Evolutionary conservation across 1,139 yeast species (phyloP).

Genomic region (Candida pseudoviswanathii): DNA sequence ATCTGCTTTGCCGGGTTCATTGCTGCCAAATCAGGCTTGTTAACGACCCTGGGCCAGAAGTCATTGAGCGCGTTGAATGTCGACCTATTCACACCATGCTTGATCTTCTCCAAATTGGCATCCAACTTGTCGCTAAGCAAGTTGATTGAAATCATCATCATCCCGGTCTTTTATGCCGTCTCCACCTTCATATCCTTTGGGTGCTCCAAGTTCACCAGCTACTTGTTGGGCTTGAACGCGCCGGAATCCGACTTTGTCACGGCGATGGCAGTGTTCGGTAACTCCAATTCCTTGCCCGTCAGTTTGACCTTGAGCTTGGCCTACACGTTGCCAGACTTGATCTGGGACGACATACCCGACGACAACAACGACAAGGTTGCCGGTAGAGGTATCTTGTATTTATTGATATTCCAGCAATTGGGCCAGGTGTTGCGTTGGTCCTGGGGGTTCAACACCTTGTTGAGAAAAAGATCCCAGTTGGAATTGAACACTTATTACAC

Average conservation of each 20-base stretch:
- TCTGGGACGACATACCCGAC: slow-evolving; percentile 71
- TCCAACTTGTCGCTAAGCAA: slow-evolving; percentile 69
- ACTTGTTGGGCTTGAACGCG: slow-evolving; percentile 51
- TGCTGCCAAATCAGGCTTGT: slow-evolving; percentile 63
- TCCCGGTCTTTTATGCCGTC: slow-evolving; percentile 71
- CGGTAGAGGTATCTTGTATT: slow-evolving; percentile 75
- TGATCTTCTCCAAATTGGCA: slow-evolving; percentile 79
- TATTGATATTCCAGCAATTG: slow-evolving; percentile 79
- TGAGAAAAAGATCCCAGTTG: slow-evolving; percentile 51
- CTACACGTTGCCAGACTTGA: slow-evolving; percentile 68
- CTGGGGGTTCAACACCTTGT: slow-evolving; percentile 83
- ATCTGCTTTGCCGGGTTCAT: slow-evolving; percentile 72
- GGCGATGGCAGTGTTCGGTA: slow-evolving; percentile 89
- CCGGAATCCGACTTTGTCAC: slow-evolving; percentile 80
- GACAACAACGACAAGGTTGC: slow-evolving; percentile 75
- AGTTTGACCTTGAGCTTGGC: slow-evolving; percentile 72
- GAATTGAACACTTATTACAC: slow-evolving; percentile 40
- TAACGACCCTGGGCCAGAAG: slow-evolving; percentile 64
- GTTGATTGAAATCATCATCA: slow-evolving; percentile 66
- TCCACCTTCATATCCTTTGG: slow-evolving; percentile 62
- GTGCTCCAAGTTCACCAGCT: slow-evolving; percentile 54
- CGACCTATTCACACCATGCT: slow-evolving; percentile 81
- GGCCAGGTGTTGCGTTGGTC: slow-evolving; percentile 88
- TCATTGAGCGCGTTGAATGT: slow-evolving; percentile 70
- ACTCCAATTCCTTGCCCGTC: slow-evolving; percentile 80